Base-by-base conservation (phyloP, 176 grass and related monocot species). In the Musa itinerans region DNA sequence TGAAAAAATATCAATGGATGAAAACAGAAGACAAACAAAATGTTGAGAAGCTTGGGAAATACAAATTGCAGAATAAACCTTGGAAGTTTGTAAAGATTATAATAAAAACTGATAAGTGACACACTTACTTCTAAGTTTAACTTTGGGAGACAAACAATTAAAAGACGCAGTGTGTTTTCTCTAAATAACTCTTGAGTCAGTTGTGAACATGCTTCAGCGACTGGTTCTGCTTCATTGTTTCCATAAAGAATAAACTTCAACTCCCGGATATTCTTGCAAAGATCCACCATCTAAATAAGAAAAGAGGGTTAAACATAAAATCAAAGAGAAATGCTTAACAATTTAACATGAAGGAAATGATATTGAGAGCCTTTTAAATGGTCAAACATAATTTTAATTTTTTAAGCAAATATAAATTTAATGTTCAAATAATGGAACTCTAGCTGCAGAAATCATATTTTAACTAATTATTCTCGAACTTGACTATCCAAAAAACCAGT, bases 211-310 rank as follows among this genome's bases (percentile, higher is more conserved):
- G 81, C 78, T 82, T 88, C 89, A 10, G 74, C 58, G 3, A 73
- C 53, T 1, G 89, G 89, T 13, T 92, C 89, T 8, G 72, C 49
- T 11, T 92, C 83, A 0, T 78, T 84, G 26, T 80, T 84, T 1
- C 89, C 89, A 26, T 86, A 92, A 2, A 92, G 89, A 79, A 86
- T 86, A 71, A 8, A 74, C 73, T 92, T 92, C 78, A 86, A 82
- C 24, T 86, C 83, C 57, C 82, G 78, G 2, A 89, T 80, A 43
- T 29, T 71, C 78, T 34, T 86, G 76, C 76, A 81, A 62, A 92
- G 65, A 53, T 88, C 86, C 7, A 1, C 24, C 79, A 92, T 82
- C 89, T 92, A 65, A n/a, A 88, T 23, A 22, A 52, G 6, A 54
- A 56, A 2, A 54, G 55, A 13, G 17, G 11, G 50, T 55, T 54